A percentile compares a stretch with the other conserved stretches of the same genome.
phyloP scores from a whole-genome alignment of 257 asterid genomes.

The Solanum sparsipilum region DNA sequence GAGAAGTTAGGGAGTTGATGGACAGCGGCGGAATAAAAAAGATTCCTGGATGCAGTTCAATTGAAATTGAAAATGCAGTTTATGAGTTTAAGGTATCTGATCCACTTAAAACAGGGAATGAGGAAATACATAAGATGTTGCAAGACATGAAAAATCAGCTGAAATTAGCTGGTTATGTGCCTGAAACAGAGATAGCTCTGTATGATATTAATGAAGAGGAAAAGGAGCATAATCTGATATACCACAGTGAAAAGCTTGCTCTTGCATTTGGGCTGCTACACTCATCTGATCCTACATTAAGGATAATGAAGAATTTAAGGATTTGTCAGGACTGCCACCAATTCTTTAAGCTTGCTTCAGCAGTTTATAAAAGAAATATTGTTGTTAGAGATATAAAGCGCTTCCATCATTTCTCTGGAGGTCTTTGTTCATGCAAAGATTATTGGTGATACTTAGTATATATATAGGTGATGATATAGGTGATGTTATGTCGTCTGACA shows the following conservation, averaged over 20 bases:
- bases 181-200: slow-evolving; percentile 5
- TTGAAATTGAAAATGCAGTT: slow-evolving; percentile 17
- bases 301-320: slow-evolving; percentile 25
- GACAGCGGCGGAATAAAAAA: slow-evolving; percentile 11
- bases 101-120: slow-evolving; percentile 11
- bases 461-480: background rate
- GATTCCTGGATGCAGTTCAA: slow-evolving; percentile 18
- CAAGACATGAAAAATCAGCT: slow-evolving; percentile 14
- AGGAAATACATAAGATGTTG: slow-evolving; percentile 6
- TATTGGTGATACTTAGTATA: slow-evolving; percentile 11
- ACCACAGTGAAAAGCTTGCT: slow-evolving; percentile 28
- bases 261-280: slow-evolving; percentile 21
- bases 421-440: slow-evolving; percentile 25
- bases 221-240: slow-evolving; percentile 15
- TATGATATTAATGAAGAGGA: slow-evolving; percentile 27
- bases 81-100: slow-evolving; percentile 16
- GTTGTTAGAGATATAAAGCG: slow-evolving; percentile 20
- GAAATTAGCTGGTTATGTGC: slow-evolving; percentile 15
- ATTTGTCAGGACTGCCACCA: slow-evolving; percentile 28
- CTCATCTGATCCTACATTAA: slow-evolving; percentile 3
- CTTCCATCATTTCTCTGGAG: slow-evolving; percentile 20
- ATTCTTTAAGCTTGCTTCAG: slow-evolving; percentile 20
- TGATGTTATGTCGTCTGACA: background rate
- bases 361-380: slow-evolving; percentile 15
- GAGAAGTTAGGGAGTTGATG: slow-evolving; percentile 16